Base-by-base conservation (phyloP, 2,329 filamentous ascomycete genomes). In the Teratosphaeriaceae sp. region DNA sequence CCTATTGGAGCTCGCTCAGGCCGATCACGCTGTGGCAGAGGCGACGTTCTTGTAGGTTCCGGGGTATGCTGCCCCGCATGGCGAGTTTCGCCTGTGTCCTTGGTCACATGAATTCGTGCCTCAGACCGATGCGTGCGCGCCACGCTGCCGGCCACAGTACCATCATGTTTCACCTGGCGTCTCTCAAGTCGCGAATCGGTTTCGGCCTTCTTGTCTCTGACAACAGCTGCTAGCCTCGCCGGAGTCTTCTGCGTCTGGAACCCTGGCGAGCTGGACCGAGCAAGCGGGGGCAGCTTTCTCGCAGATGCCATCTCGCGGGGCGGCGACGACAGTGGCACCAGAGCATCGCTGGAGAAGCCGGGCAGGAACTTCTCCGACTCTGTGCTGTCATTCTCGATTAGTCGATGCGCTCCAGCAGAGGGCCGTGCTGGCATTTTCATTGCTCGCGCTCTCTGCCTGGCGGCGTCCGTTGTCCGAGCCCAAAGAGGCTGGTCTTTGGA, bases 371-470 rank as follows among this genome's bases (percentile, higher is more conserved):
- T 38, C 49, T 49, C n/a, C 33, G 57, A 33, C 43, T 57, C 20
- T 30, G 57, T 44, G n/a, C n/a, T n/a, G 33, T 56, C 23, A 27
- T 69, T 65, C 6, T 64, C 65, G 20, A 60, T 59, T 11, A 67
- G 20, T 57, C 59, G 33, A 68, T 63, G 33, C 65, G 46, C 13
- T 63, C 58, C 16, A 56, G 56, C 18, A 48, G 58, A 46, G 24
- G 56, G 50, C 29, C 50, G 50, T 3, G 44, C 45, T 11, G 41
- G 27, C 19, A 38, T 39, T 12, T 39, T 43, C 6, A 43, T 23
- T 9, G 49, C 40, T 40, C 49, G 54, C 34, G 48, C 52, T 20
- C 38, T 47, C 40, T 45, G 42, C 31, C 48, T 53, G 21, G 46
- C 54, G 4, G 60, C 45, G 34, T 59, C 53, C 12, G 56, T 31